A percentile compares a stretch with the other conserved stretches of the same genome.
Evolutionary conservation across 352 stramenopile species (phyloP).

Genomic region (Globisporangium takayamanum): DNA sequence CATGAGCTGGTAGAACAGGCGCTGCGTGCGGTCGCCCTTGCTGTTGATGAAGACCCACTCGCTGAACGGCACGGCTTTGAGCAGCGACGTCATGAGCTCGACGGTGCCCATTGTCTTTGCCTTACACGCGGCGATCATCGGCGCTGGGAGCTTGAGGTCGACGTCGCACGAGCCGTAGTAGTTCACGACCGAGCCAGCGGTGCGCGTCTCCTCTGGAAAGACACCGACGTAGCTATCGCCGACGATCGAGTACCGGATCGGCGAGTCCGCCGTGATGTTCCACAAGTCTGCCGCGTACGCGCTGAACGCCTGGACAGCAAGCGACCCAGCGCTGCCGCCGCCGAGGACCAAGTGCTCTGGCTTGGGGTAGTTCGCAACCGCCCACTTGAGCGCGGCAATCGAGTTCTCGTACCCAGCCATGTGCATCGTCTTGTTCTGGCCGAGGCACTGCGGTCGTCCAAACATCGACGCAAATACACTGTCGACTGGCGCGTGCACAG

Average conservation of each 20-base stretch:
- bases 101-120: constrained; percentile 19
- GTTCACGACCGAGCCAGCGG: constrained; percentile 21
- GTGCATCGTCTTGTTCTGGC: constrained; percentile 36
- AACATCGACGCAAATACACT: constrained; percentile 14
- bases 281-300: constrained; percentile 40
- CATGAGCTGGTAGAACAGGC: constrained; percentile 54
- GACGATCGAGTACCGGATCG: constrained; percentile 30
- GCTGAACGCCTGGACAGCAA: constrained; percentile 42
- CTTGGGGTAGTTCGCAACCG: constrained; percentile 45
- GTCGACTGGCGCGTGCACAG: constrained; percentile 8
- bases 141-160: constrained; percentile 16
- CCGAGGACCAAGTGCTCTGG: constrained; percentile 42
- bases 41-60: constrained; percentile 64
- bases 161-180: constrained; percentile 31
- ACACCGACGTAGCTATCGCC: constrained; percentile 44
- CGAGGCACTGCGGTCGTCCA: constrained; percentile 18
- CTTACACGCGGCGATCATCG: constrained; percentile 16
- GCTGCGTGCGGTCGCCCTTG: constrained; percentile 49
- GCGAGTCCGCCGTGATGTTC: constrained; percentile 37
- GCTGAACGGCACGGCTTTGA: constrained; percentile 25
- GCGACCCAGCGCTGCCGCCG: constrained; percentile 43
- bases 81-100: constrained; percentile 33
- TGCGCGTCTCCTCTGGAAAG: constrained; percentile 17
- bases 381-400: constrained; percentile 50
- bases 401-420: constrained; percentile 66